Evolutionary conservation across 2,329 filamentous ascomycete genomes (phyloP).

Genomic region (Seiridium unicorne): DNA sequence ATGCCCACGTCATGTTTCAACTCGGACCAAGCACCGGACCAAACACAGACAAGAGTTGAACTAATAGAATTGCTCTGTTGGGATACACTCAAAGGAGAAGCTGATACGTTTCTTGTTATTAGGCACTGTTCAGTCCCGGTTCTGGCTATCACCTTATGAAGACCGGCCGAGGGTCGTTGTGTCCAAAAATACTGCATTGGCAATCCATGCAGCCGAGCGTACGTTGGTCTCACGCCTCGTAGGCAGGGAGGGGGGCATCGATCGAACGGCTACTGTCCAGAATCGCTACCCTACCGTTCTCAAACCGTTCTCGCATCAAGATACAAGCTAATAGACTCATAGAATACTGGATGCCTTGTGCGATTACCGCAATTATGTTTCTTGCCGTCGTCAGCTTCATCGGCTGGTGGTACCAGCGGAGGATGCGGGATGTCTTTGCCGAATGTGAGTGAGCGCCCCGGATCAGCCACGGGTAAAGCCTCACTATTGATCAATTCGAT

Average conservation of each 20-base stretch:
- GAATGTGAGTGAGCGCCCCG: not conserved
- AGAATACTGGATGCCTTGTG: conserved; percentile 5
- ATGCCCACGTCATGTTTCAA: no score
- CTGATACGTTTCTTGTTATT: no score
- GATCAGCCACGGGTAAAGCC: no score
- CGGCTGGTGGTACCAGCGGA: conserved; percentile 3
- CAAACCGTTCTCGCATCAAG: no score
- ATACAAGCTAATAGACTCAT: not conserved
- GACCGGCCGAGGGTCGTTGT: not conserved
- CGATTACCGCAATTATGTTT: conserved; percentile 4
- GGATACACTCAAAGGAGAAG: no score
- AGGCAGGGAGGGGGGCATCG: no score
- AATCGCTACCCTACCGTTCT: no score
- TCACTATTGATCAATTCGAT: no score
- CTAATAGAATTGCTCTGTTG: no score
- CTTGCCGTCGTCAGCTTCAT: not conserved
- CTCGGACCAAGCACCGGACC: no score
- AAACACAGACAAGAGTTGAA: no score
- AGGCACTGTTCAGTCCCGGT: not conserved
- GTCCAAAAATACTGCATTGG: not conserved
- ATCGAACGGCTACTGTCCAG: no score
- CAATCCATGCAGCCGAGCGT: not conserved
- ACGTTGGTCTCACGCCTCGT: not conserved
- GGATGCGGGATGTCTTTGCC: conserved; percentile 3
- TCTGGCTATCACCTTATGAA: not conserved